Percentiles rank a stretch among this genome's conserved stretches.
phyloP scores from a whole-genome alignment of 2,329 filamentous ascomycete genomes.

The Ceratocystis cubensis region DNA sequence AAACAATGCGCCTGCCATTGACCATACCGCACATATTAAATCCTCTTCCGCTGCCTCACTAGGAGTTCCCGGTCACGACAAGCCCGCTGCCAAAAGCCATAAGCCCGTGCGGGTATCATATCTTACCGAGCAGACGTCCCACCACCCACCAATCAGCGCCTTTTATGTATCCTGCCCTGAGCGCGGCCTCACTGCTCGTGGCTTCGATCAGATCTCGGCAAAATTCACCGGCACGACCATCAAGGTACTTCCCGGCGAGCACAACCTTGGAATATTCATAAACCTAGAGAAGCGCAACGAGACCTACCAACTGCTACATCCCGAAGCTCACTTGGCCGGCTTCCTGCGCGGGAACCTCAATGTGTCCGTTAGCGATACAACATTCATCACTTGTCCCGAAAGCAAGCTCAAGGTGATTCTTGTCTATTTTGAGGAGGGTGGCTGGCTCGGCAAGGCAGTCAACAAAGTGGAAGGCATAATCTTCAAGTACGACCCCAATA shows the following conservation, averaged over 20 bases:
- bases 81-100: constrained; percentile 33
- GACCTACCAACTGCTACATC: constrained; percentile 89
- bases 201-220: constrained; percentile 91
- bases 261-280: constrained; percentile 94
- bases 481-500: constrained; percentile 79
- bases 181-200: constrained; percentile 73
- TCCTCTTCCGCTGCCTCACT: constrained; percentile 38
- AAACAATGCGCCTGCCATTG: constrained; percentile 57
- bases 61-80: constrained; percentile 38
- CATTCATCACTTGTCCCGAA: constrained; percentile 79
- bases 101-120: constrained; percentile 72
- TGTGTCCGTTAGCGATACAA: constrained; percentile 79
- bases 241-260: constrained; percentile 78
- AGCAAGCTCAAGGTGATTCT: constrained; percentile 85
- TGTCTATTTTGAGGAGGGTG: constrained; percentile 75
- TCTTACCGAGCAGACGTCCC: constrained; percentile 92
- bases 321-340: constrained; percentile 82
- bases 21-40: constrained; percentile 35
- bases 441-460: constrained; percentile 82
- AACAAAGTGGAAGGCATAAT: constrained; percentile 86
- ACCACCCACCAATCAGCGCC: constrained; percentile 93
- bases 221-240: constrained; percentile 96
- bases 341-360: constrained; percentile 76
- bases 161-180: constrained; percentile 90
- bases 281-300: constrained; percentile 71